These are phyloP conservation scores for Botryotinia globosa DNA, from an alignment of 2,329 filamentous ascomycete genomes.

Conservation along the genomic window DNA sequence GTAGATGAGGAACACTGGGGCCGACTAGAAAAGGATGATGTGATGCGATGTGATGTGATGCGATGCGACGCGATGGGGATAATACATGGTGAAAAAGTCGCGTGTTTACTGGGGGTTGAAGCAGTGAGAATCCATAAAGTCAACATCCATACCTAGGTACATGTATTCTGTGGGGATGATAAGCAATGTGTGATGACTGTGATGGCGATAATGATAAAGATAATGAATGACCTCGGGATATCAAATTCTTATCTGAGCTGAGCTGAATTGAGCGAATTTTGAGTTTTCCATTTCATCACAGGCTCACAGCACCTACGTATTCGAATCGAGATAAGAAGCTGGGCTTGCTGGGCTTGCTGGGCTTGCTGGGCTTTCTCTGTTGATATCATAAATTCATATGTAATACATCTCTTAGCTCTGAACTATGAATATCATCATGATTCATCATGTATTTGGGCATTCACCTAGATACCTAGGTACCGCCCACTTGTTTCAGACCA, in stretches of 20 bases:
- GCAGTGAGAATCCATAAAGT: not conserved
- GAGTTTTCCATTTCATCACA: not conserved
- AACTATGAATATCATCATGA: not conserved
- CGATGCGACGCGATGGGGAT: not conserved
- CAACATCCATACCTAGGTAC: no score
- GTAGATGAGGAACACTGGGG: not conserved
- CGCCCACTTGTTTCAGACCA: constrained; percentile 10
- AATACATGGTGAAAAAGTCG: not conserved
- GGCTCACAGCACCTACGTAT: not conserved
- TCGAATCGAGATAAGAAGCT: not conserved
- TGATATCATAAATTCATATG: no score
- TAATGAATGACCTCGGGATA: not conserved
- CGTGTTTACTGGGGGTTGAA: not conserved
- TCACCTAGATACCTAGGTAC: no score
- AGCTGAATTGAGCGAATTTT: not conserved
- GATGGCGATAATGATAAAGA: constrained; percentile 1
- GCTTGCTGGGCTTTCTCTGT: not conserved
- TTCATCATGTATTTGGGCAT: not conserved
- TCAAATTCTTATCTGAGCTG: not conserved
- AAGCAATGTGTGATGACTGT: not conserved
- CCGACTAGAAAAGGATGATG: not conserved
- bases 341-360: not conserved
- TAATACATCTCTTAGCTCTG: not conserved
- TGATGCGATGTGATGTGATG: not conserved
- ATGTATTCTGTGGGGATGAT: not conserved